Percentiles rank a stretch among this genome's conserved stretches.
These are phyloP conservation scores for Aspergillus sp. DNA, from an alignment of 2,329 filamentous ascomycete species.

Conservation along the genomic window DNA sequence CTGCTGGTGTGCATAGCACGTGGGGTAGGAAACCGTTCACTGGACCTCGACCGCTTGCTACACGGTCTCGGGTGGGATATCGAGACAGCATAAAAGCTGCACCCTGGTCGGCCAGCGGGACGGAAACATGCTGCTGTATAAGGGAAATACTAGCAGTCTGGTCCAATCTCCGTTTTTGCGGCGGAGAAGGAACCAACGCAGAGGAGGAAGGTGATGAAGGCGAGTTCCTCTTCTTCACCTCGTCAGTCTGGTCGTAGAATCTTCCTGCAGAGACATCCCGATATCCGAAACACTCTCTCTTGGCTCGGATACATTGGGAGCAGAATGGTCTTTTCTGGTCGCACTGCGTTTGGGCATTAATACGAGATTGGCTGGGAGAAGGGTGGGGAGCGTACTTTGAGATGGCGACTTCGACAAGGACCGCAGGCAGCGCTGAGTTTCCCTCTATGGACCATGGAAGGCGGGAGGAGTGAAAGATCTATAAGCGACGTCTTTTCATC, in stretches of 20 bases:
- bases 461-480: background rate
- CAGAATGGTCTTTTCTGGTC: conserved; percentile 22
- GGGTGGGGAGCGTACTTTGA: conserved; percentile 1
- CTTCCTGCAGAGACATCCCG: conserved; percentile 17
- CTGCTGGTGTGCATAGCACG: conserved; percentile 3
- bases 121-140: background rate
- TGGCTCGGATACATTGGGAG: conserved; percentile 19
- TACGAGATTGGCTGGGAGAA: background rate
- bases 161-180: background rate
- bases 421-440: conserved; percentile 8
- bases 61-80: background rate
- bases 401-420: conserved; percentile 8
- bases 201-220: background rate
- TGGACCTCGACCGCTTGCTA: background rate
- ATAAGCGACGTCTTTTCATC: no score
- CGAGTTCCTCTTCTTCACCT: conserved; percentile 16
- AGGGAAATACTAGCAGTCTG: background rate
- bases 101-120: conserved; percentile 3
- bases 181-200: background rate
- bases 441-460: conserved; percentile 12
- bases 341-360: conserved; percentile 17
- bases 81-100: conserved; percentile 8
- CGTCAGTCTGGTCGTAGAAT: conserved; percentile 22
- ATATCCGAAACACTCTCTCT: conserved; percentile 21
- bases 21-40: background rate